Base-by-base conservation (phyloP, 805 yeast genomes). In the Candida takata region DNA sequence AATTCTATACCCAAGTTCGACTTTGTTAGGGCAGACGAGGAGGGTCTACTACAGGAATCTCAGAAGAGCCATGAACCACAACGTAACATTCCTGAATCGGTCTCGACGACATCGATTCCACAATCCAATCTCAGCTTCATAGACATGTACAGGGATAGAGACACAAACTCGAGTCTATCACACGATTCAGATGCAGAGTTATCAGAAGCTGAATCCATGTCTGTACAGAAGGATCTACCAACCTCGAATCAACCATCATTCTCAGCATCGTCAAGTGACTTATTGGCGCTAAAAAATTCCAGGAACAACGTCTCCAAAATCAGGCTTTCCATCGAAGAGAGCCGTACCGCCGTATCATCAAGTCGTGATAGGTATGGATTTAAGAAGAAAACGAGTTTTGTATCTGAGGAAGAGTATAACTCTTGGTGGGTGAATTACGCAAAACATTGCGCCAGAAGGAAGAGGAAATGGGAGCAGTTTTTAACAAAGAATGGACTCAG, bases 321-420 rank as follows among this genome's bases (percentile, higher is more conserved):
- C n/a, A 27, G 47, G 24, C 28, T 37, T 4, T 40, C 42, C 11
- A 41, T 40, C 6, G 47, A 41, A 27, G 42, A 36, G 29, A 29
- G 19, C 24, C 29, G 35, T n/a, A 42, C 44, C 11, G 23, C 31
- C 6, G 27, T 41, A 14, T 31, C 35, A 11, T 41, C 43, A 9
- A 20, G 31, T 14, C 37, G 75, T 37, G 97, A 90, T 55, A 60
- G 90, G 33, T 90, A 90, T 55, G 98, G 98, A 2, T 90, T 90
- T 64, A 78, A 76, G 45, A 88, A 85, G 53, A 68, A 69, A 14
- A 72, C 74, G 14, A 60, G 63, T 29, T 73, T 65, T 46, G 64
- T 82, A 17, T 47, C 81, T 8, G 65, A 61, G 34, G 60, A 61
- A 16, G 73, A 73, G 29, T 86, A 84, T 54, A 76, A 87, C 54